Base-by-base conservation (phyloP, 2,329 filamentous ascomycete species). In the Emergomyces pasteurianus region DNA sequence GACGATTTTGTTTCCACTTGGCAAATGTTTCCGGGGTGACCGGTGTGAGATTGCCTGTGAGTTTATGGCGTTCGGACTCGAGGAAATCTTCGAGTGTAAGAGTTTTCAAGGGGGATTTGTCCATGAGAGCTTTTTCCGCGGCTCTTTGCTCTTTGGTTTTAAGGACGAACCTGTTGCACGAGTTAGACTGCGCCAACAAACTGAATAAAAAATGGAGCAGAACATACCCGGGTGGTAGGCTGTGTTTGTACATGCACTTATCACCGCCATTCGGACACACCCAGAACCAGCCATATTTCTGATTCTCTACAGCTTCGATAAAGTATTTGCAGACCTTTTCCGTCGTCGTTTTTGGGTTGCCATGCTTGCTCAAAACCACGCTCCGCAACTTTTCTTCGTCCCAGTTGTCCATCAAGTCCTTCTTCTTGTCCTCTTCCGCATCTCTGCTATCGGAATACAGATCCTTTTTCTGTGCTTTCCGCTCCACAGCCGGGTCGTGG, bases 251-350 rank as follows among this genome's bases (percentile, higher is more conserved):
- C 87, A 94, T 97, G 88, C 94, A 99, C 77, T 96, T 90, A 73
- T 99, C 88, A 65, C 89, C 92, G 66, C 91, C 92, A 71, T 97
- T 97, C 54, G 94, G 94, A 82, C 94, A 99, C 62, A 86, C 82
- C 94, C 94, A 99, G 78, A 99, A 97, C 94, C 94, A 99, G 64
- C 94, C 94, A 70, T 99, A 99, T 77, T 97, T 99, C 70, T 91
- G 89, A 72, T 99, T 94, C 77, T 99, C 94, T 64, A 99, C 94
- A 31, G 94, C 94, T 67, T 92, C 87, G 73, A 97, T 94, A 74
- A 99, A 99, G 80, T 80, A 96, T 77, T 97, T 99, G 89, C 94
- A 99, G 67, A 99, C 94, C 78, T 97, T 99, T 73, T 99, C 94
- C 54, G 94, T 99, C 5, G 89, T 89, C 26, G 92, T 96, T 73